Evolutionary conservation across 164 flowering plant genomes (phyloP), one percentile per base, ranked within the genome.

Genomic region (Vitis vinifera): DNA sequence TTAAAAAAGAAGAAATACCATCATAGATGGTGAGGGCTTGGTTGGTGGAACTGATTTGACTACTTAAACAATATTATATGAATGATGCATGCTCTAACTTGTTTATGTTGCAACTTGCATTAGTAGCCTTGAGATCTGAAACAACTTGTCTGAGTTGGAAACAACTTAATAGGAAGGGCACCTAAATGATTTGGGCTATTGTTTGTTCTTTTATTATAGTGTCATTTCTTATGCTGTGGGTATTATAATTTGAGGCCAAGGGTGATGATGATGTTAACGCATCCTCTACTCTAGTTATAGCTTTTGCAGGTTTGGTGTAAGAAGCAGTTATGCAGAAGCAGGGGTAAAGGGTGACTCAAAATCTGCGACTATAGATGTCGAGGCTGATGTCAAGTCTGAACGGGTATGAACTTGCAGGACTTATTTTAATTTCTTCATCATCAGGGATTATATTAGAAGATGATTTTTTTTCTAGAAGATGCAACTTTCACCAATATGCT

Each of bases 351-450:
- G 83, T 56, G 86, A 87, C 72, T 74, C 71, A 55, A 71, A 65
- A 23, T 72, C 87, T 49, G 70, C 79, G 58, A 71, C 93, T 30
- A 92, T 94, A 61, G 97, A 94, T 82, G 93, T 92, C 70, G 88
- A 80, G 27, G 97, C 97, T 63, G 86, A 94, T 72, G 82, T 92
- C 59, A 92, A 84, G 84, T 50, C 88, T 69, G 97, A 92, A 78
- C 72, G 92, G 81, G 99, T 93, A 70, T 50, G 79, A 56, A 51
- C 62, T 48, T 31, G 2, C 12, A 13, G 10, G 10, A 51, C 17
- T 68, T 27, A 47, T 15, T 51, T 63, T 13, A 19, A 9, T 51
- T 71, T 53, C 52, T 63, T 57, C 19, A 31, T 67, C 58, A 9
- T n/a, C 51, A 8, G 57, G 61, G 66, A 63, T 50, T 55, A 17